Evolutionary conservation across 768 basidiomycete genomes (phyloP).

Genomic region (Leccinum boreale): DNA sequence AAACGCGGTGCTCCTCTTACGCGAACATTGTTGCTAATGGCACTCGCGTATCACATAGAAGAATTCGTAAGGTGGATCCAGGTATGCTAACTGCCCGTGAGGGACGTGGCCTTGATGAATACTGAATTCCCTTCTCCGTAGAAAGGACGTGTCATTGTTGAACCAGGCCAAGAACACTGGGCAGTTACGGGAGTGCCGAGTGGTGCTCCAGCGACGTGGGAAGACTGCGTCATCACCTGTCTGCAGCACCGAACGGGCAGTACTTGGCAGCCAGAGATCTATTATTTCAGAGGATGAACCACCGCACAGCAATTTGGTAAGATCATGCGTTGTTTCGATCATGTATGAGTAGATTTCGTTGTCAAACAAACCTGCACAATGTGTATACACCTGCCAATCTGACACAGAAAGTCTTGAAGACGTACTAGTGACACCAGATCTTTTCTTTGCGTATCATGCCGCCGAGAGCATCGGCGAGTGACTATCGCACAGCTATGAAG

Average conservation of each 20-base stretch:
- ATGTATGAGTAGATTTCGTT: slow-evolving; percentile 6
- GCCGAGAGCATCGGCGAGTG: neutral
- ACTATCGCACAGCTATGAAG: neutral
- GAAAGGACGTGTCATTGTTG: slow-evolving; percentile 27
- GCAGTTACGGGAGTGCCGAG: slow-evolving; percentile 24
- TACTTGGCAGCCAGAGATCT: slow-evolving; percentile 43
- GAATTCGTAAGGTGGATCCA: slow-evolving; percentile 30
- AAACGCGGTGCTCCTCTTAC: slow-evolving; percentile 31
- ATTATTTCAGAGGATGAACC: slow-evolving; percentile 23
- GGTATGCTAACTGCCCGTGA: slow-evolving; percentile 22
- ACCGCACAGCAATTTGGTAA: neutral
- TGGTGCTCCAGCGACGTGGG: slow-evolving; percentile 20
- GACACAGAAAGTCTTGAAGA: neutral
- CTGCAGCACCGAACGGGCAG: slow-evolving; percentile 39
- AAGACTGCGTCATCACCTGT: slow-evolving; percentile 37
- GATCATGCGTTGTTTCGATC: slow-evolving; percentile 4
- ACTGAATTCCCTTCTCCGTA: slow-evolving; percentile 3
- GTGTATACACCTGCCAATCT: slow-evolving; percentile 1
- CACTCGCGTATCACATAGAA: slow-evolving; percentile 30
- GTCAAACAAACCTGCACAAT: slow-evolving; percentile 13
- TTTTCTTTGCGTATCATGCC: neutral
- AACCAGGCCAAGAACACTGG: slow-evolving; percentile 40
- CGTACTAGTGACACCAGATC: neutral
- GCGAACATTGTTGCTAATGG: slow-evolving; percentile 29
- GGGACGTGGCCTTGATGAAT: neutral